These are phyloP conservation scores for Dendrobium officinale DNA, from an alignment of 106 monocot species.

Conservation along the genomic window DNA sequence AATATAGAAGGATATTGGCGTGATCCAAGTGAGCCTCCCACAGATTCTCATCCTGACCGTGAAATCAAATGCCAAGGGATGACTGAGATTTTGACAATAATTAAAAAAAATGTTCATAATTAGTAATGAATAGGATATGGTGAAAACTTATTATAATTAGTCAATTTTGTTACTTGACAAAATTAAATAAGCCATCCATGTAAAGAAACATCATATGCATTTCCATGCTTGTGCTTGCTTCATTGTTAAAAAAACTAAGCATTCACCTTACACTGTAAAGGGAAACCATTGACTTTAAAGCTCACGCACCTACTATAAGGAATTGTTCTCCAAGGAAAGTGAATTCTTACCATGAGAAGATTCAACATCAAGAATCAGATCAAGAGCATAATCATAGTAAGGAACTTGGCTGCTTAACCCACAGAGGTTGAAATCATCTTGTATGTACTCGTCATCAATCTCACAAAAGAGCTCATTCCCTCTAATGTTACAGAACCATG, in stretches of 20 bases:
- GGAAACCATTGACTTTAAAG: background rate
- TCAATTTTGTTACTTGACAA: background rate
- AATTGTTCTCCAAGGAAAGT: background rate
- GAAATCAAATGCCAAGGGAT: too few species aligned
- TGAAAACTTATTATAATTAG: background rate
- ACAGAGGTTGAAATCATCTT: slow-evolving; percentile 65
- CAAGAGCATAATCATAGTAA: slow-evolving; percentile 50
- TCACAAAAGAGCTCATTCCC: slow-evolving; percentile 66
- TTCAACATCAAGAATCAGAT: slow-evolving; percentile 55
- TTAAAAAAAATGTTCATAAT: background rate
- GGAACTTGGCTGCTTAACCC: slow-evolving; percentile 50
- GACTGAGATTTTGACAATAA: too few species aligned
- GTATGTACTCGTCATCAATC: slow-evolving; percentile 57
- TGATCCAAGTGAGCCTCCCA: too few species aligned
- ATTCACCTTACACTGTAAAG: background rate
- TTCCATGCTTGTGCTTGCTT: background rate
- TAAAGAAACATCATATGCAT: background rate
- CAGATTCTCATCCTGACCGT: too few species aligned
- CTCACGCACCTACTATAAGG: background rate
- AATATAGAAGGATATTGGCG: too few species aligned
- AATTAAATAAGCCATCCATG: background rate
- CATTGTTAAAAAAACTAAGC: background rate
- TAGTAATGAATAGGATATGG: background rate
- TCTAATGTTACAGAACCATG: slow-evolving; percentile 54
- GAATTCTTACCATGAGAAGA: slow-evolving; percentile 42